phyloP scores from a whole-genome alignment of 2,329 filamentous ascomycete species.

The Cercospora beticola region DNA sequence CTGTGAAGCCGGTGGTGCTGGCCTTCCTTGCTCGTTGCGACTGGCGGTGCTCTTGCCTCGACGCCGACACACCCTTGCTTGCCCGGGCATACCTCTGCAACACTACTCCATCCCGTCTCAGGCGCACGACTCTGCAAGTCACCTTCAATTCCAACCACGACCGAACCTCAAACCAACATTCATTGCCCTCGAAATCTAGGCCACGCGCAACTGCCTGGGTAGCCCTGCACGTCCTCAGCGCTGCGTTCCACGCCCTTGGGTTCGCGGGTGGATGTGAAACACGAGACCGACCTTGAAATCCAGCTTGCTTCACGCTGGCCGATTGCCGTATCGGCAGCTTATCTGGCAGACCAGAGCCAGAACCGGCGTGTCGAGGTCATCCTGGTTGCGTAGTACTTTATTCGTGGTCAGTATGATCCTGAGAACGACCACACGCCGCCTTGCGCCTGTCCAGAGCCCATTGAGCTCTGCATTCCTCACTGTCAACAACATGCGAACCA shows the following conservation, averaged over 20 bases:
- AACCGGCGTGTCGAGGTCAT: slow-evolving; percentile 1
- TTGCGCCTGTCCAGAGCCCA: slow-evolving; percentile 1
- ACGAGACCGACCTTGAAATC: slow-evolving; percentile 3
- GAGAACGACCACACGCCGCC: not conserved
- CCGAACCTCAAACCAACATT: not conserved
- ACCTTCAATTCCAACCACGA: not conserved
- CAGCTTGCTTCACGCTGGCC: not conserved
- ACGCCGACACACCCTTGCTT: slow-evolving; percentile 9
- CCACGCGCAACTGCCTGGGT: not conserved
- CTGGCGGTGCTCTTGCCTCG: not conserved
- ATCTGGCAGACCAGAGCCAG: not conserved
- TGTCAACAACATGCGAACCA: slow-evolving; percentile 10
- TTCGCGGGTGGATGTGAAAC: not conserved
- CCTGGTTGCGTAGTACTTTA: not conserved
- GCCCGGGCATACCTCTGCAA: not conserved
- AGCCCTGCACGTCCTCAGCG: not conserved
- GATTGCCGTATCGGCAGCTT: not conserved
- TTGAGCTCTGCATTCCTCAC: slow-evolving; percentile 23
- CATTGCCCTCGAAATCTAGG: slow-evolving; percentile 4
- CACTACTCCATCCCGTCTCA: not conserved
- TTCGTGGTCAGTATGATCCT: slow-evolving; percentile 1
- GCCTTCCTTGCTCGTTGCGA: not conserved
- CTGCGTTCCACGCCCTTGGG: not conserved
- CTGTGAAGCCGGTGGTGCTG: not conserved
- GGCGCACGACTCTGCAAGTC: not conserved